Conservation (phyloP, 495 filamentous ascomycete genomes). For the Pseudevernia furfuracea region DNA sequence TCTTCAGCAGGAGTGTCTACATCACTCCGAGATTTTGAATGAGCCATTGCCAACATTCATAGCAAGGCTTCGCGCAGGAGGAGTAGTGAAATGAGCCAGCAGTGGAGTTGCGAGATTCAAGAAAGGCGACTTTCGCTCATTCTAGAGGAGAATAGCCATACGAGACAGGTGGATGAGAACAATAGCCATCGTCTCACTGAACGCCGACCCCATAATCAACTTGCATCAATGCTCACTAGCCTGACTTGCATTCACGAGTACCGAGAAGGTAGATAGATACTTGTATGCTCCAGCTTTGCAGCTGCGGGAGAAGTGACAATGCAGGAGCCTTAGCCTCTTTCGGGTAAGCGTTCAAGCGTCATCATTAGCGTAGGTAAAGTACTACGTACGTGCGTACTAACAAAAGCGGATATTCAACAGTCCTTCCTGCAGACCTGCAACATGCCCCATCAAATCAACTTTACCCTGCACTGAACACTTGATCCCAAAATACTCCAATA, state of each 20-base stretch:
- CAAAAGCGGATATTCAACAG: neutral
- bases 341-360: neutral
- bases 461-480: neutral
- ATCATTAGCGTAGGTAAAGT: no score
- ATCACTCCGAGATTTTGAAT: neutral
- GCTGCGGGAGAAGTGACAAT: neutral
- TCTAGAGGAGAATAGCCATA: neutral
- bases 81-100: neutral
- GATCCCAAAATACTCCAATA: neutral
- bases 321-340: neutral
- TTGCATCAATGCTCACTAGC: neutral
- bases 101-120: neutral
- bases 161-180: neutral
- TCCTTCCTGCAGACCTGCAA: neutral
- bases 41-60: neutral
- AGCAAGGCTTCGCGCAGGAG: neutral
- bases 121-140: neutral
- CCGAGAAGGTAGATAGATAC: no score
- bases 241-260: neutral
- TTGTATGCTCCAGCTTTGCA: neutral
- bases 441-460: neutral
- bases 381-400: no score
- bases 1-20: constrained; percentile 2
- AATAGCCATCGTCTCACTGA: neutral
- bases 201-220: neutral